phyloP scores from a whole-genome alignment of 768 basidiomycete genomes.

The Suillus subluteus region DNA sequence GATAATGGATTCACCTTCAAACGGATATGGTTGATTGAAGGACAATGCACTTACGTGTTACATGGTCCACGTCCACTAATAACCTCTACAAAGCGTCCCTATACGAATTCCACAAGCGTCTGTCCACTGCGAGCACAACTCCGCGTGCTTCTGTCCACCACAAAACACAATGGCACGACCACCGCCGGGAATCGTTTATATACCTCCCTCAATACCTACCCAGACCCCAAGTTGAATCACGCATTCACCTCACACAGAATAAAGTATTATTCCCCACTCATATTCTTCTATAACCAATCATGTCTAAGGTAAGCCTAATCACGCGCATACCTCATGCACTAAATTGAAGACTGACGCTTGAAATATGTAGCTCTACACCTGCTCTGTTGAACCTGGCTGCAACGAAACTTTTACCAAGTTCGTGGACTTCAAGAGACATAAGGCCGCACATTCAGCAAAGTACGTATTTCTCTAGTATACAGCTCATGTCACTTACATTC shows the following conservation, averaged over 20 bases:
- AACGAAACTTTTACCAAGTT: constrained; percentile 18
- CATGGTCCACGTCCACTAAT: background rate
- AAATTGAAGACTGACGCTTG: no score
- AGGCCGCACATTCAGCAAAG: no score
- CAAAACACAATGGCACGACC: background rate
- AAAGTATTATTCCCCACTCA: background rate
- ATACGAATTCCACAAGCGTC: background rate
- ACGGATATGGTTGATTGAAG: no score
- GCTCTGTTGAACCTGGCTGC: constrained; percentile 18
- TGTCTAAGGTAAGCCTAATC: background rate
- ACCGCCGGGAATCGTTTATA: background rate
- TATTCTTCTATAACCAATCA: background rate
- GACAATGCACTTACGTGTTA: background rate
- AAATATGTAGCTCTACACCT: constrained; percentile 17
- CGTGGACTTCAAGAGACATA: no score
- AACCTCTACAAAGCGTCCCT: background rate
- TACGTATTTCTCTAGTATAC: no score
- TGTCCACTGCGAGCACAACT: no score
- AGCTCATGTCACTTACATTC: no score
- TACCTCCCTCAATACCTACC: background rate
- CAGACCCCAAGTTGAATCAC: background rate
- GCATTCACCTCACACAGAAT: background rate
- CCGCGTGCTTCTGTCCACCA: background rate
- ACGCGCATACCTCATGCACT: background rate
- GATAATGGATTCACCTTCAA: no score